These are phyloP conservation scores for Podaxis pistillaris DNA, from an alignment of 768 basidiomycete genomes.

Conservation along the genomic window DNA sequence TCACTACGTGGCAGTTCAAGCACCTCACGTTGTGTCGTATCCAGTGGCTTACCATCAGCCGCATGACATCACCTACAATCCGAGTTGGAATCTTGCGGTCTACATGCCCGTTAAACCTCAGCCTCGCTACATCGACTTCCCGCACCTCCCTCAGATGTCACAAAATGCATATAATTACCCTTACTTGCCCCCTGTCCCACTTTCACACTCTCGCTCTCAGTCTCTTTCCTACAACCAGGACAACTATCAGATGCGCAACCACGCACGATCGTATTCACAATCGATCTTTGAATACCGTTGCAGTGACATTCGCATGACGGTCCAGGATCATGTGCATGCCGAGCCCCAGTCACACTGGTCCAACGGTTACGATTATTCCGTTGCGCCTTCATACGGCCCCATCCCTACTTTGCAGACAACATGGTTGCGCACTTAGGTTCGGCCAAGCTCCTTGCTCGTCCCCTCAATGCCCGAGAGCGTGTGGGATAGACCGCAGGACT, in stretches of 20 bases:
- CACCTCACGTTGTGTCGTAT: conserved; percentile 40
- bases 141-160: conserved; percentile 29
- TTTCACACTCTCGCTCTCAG: conserved; percentile 54
- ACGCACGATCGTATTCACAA: conserved; percentile 61
- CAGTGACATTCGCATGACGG: conserved; percentile 43
- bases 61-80: conserved; percentile 35
- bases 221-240: conserved; percentile 56
- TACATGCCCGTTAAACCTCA: conserved; percentile 37
- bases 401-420: conserved; percentile 38
- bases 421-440: conserved; percentile 17
- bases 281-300: conserved; percentile 52
- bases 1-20: conserved; percentile 65
- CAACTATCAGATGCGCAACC: conserved; percentile 43
- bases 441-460: conserved; percentile 22
- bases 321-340: conserved; percentile 38
- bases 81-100: conserved; percentile 36
- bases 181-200: conserved; percentile 32
- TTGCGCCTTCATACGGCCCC: conserved; percentile 40
- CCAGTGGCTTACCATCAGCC: conserved; percentile 32
- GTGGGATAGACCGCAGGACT: conserved; percentile 11
- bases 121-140: conserved; percentile 35
- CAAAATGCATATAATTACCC: conserved; percentile 36
- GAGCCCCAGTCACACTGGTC: conserved; percentile 45
- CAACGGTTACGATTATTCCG: conserved; percentile 36
- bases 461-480: conserved; percentile 17